Base-by-base conservation (phyloP, 441 rosid genomes). In the Eugenia klotzschiana region DNA sequence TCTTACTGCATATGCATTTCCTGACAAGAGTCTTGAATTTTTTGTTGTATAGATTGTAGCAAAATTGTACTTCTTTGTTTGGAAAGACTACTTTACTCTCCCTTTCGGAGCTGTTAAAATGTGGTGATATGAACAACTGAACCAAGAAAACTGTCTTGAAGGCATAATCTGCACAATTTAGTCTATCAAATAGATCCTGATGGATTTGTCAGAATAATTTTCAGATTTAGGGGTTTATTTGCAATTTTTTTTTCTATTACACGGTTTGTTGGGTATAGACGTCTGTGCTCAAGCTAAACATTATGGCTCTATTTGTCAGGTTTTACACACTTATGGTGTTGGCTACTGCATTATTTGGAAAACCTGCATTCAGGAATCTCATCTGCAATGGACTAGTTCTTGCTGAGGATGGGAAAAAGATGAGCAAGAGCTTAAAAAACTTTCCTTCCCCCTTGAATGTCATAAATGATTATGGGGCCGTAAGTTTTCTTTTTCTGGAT, bases 341-440 rank as follows among this genome's bases (percentile, higher is more conserved):
- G 91, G 92, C 99, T 49, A 98, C 98, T 85, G 99, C 99, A 85
- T 89, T 98, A 85, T 94, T 95, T 84, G 98, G 93, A 57, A 95
- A 92, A 83, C 99, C 99, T 23, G 96, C 99, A 53, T 98, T 98
- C 85, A 90, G 91, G 89, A 93, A 96, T 90, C 93, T 98, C 64
- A 92, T 98, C 80, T 98, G 99, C 92, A 98, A 93, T 89, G 99
- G 99, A 54, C 99, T 94, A 85, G 99, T 96, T 57, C 93, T 96
- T 84, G 99, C 98, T 51, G 97, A 95, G 89, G 99, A 98, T 92
- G 99, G 99, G 60, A 98, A 93, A 89, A 98, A 98, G 93, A 95
- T 98, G 99, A 90, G 95, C 90, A 96, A 98, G 88, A 94, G 90
- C 82, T 88, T 96, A 88, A 92, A 88, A 87, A 98, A 95, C 84